Evolutionary conservation across 192 early-diverging fungal genomes (phyloP), one percentile per base, ranked within the genome.

Genomic region (Linnemannia schmuckeri): DNA sequence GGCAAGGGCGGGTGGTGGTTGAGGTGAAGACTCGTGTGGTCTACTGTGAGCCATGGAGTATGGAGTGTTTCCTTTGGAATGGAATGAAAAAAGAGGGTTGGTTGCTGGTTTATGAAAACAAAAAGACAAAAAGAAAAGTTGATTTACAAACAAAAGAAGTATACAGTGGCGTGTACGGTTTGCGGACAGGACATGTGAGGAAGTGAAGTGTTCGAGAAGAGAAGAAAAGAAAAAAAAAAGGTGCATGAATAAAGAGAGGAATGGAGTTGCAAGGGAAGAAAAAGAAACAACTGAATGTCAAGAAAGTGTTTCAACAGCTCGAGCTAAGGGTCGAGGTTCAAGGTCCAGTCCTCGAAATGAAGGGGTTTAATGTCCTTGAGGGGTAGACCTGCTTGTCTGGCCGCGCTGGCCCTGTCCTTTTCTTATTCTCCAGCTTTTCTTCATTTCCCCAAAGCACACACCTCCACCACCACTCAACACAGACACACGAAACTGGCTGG

Each of bases 11-110:
- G 75, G 35, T 5, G 33, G 47, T 8, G 55, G 42, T 17, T 20
- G 22, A 20, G 63, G 17, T 17, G 61, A 69, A 17, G 63, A 24
- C 30, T 63, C 41, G 27, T 44, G 73, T 78, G 68, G 66, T 13
- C 27, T 41, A 35, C 27, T 77, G 54, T 35, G 30, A 38, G 17
- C 54, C 27, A 73, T 54, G 46, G 52, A 72, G 55, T 24, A 20
- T 30, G 63, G 55, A 63, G 24, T 15, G 76, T 46, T 38, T 24
- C 22, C 38, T 44, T 13, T 57, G 78, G 73, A 42, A 76, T 70
- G 33, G 68, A 75, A 33, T 70, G 70, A 30, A 77, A 20, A 22
- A 38, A 41, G 69, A 13, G 47, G 74, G 74, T 18, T 15, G 42
- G 44, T n/a, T 35, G 57, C 20, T 18, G 30, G 52, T 55, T 22